Conservation (phyloP, 495 filamentous ascomycete genomes). For the Aspergillus cavernicola region DNA sequence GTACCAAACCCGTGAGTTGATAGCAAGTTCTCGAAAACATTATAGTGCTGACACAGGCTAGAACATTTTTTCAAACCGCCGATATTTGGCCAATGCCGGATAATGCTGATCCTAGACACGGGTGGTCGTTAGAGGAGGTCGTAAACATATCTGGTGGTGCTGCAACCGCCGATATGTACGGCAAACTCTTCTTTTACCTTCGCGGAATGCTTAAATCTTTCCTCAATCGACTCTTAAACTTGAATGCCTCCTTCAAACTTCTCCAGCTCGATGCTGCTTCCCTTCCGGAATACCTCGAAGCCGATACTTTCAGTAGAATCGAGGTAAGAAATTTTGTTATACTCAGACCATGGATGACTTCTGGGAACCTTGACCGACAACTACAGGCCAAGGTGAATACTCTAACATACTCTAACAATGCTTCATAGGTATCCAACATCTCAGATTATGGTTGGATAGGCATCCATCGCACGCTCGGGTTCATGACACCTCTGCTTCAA, state of each 20-base stretch:
- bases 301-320: constrained; percentile 11
- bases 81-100: constrained; percentile 16
- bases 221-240: constrained; percentile 1
- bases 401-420: background rate
- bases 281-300: constrained; percentile 8
- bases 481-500: background rate
- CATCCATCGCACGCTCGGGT: background rate
- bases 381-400: no score
- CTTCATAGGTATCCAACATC: constrained; percentile 1
- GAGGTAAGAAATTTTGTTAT: no score
- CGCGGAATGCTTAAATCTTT: constrained; percentile 11
- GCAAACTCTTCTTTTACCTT: constrained; percentile 28
- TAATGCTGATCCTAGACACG: constrained; percentile 16
- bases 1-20: constrained; percentile 28
- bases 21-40: background rate
- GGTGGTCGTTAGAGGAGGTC: constrained; percentile 28
- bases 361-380: no score
- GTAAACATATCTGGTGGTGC: constrained; percentile 12
- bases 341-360: background rate
- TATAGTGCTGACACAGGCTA: background rate
- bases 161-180: constrained; percentile 27
- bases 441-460: background rate
- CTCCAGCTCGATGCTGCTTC: background rate
- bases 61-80: background rate
- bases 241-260: background rate